Conservation (phyloP, 257 asterid genomes). For the Solanum pimpinellifolium region DNA sequence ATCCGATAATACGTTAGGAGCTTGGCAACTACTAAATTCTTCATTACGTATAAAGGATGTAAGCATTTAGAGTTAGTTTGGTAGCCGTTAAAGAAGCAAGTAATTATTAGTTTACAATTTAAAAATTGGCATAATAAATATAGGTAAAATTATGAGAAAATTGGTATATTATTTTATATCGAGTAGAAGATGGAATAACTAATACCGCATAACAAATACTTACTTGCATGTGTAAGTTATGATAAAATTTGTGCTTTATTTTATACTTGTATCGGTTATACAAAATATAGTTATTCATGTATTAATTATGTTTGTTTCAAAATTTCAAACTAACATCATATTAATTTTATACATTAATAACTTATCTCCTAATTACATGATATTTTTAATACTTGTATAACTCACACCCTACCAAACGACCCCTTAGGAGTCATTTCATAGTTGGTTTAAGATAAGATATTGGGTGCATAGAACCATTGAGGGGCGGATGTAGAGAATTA, state of each 20-base stretch:
- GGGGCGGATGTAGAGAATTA: no score
- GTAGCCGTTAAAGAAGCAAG: not conserved
- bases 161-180: not conserved
- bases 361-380: accelerated
- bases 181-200: not conserved
- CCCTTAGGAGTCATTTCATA: not conserved
- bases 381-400: not conserved
- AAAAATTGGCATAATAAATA: no score
- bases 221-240: not conserved
- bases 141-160: not conserved
- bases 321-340: accelerated
- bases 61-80: not conserved
- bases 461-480: no score
- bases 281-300: no score
- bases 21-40: not conserved
- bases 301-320: no score
- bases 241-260: no score
- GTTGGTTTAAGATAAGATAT: no score
- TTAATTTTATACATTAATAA: not conserved
- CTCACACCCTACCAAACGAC: not conserved
- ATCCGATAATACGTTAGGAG: no score
- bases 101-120: not conserved
- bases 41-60: no score
- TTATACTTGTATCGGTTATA: not conserved
- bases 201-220: not conserved